Conservation (phyloP, 2,329 filamentous ascomycete genomes). For the Fonsecaea multimorphosa region DNA sequence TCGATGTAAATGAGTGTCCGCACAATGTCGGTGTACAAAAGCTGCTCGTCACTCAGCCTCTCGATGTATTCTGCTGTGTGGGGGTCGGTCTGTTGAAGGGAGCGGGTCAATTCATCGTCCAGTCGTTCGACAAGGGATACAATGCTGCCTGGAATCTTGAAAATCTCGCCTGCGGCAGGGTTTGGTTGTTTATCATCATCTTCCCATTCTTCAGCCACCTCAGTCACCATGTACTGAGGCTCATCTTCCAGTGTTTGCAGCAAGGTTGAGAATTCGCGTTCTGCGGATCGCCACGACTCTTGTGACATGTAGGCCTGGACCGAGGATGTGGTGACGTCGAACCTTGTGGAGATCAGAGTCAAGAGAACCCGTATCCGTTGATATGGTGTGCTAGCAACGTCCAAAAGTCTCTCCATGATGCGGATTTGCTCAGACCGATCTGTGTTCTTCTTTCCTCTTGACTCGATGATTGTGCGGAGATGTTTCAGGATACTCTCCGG, state of each 20-base stretch:
- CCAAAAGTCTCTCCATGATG: slow-evolving; percentile 93
- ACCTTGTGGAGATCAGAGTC: slow-evolving; percentile 89
- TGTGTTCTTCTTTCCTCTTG: slow-evolving; percentile 98
- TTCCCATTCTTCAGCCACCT: slow-evolving; percentile 97
- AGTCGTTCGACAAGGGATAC: slow-evolving; percentile 94
- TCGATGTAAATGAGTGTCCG: slow-evolving; percentile 89
- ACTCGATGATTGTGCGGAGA: slow-evolving; percentile 88
- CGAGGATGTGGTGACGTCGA: slow-evolving; percentile 83
- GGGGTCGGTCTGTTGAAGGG: slow-evolving; percentile 96
- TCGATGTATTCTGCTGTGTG: slow-evolving; percentile 99
- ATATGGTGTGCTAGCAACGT: slow-evolving; percentile 89
- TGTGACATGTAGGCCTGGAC: slow-evolving; percentile 81
- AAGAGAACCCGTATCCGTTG: slow-evolving; percentile 91
- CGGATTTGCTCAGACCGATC: slow-evolving; percentile 93
- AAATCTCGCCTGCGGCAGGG: slow-evolving; percentile 73
- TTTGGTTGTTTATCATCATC: slow-evolving; percentile 93
- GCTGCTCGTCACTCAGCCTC: slow-evolving; percentile 85
- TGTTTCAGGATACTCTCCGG: slow-evolving; percentile 99
- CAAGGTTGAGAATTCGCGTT: slow-evolving; percentile 80
- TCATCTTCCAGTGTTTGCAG: slow-evolving; percentile 80
- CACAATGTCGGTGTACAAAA: slow-evolving; percentile 90
- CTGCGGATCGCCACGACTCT: slow-evolving; percentile 95
- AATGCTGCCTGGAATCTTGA: slow-evolving; percentile 92
- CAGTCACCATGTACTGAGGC: slow-evolving; percentile 81
- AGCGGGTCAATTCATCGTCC: slow-evolving; percentile 95